Evolutionary conservation across 139 green algal genomes (phyloP), one percentile per base, ranked within the genome.

Genomic region (Tetraselmis striata): DNA sequence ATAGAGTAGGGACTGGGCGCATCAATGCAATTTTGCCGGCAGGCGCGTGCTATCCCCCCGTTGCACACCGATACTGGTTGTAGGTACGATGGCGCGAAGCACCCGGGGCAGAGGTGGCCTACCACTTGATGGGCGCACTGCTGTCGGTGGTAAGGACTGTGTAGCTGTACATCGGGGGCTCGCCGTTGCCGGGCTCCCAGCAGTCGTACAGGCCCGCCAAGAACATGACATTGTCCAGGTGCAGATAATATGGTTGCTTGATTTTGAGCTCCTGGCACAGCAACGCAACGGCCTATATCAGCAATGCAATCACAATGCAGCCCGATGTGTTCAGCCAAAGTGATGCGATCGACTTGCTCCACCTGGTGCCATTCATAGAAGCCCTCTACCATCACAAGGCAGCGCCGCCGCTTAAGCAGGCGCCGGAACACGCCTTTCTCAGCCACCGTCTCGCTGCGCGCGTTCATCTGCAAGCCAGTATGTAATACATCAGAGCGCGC

Each of bases 351-450:
- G 23, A 77, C 45, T 59, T 29, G 1, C 29, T 79, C 80, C 45
- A 87, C 91, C 76, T 90, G 81, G n/a, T 86, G 84, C 94, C 94
- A 97, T 83, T 97, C 94, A 82, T 95, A 97, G 74, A 97, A 97
- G 18, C 92, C 93, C 29, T 95, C 82, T 0, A 91, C 27, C 26
- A 95, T 82, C 28, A 95, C 89, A 28, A 95, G 82, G 79, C 93
- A 95, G 29, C 93, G 89, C 30, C 84, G 80, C 2, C 58, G 28
- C 26, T 74, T 28, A 58, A 95, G 30, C 75, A 96, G 83, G 0
- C 92, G 81, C 1, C 84, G 87, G 82, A 96, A 96, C 1, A 93
- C 83, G 24, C 85, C 59, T 86, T 94, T 95, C 76, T 93, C 86
- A 0, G 79, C 59, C 2, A 94, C 81, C 0, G 83, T 90, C 83